Evolutionary conservation across 2,329 filamentous ascomycete genomes (phyloP).

Genomic region (Fusarium nurragi): DNA sequence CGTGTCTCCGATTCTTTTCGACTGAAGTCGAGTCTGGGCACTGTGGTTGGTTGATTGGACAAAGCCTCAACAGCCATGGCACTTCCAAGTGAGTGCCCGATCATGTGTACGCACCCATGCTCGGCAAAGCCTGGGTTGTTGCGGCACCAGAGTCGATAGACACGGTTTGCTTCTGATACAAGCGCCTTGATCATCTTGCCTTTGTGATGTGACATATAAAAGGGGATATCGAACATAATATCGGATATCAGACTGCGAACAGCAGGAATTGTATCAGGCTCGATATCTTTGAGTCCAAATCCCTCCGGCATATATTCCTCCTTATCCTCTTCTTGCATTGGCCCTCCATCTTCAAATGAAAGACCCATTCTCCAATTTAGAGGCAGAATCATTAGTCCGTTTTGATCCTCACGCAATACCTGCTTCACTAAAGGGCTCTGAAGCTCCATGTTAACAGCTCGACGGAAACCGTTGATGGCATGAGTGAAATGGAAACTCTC

Average conservation of each 20-base stretch:
- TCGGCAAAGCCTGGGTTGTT: conserved; percentile 90
- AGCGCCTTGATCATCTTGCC: conserved; percentile 92
- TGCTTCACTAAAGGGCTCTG: conserved; percentile 77
- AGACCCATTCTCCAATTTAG: conserved; percentile 93
- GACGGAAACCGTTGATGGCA: conserved; percentile 88
- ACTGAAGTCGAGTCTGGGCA: conserved; percentile 62
- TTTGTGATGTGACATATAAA: conserved; percentile 97
- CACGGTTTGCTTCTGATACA: conserved; percentile 88
- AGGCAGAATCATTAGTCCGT: conserved; percentile 92
- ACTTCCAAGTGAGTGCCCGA: conserved; percentile 92
- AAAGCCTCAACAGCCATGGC: conserved; percentile 95
- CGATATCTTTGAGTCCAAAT: conserved; percentile 83
- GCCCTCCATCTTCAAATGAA: conserved; percentile 83
- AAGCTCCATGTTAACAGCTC: conserved; percentile 86
- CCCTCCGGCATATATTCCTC: conserved; percentile 66
- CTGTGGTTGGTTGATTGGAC: conserved; percentile 82
- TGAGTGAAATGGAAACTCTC: conserved; percentile 98
- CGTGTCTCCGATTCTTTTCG: conserved; percentile 57
- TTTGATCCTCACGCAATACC: conserved; percentile 78
- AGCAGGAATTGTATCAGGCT: conserved; percentile 86
- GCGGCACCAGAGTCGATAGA: conserved; percentile 93
- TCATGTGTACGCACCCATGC: conserved; percentile 85
- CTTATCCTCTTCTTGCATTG: conserved; percentile 64
- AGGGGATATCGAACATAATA: conserved; percentile 98
- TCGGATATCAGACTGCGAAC: conserved; percentile 95